phyloP scores from a whole-genome alignment of 78 protist genomes.

The Diacronema lutheri region DNA sequence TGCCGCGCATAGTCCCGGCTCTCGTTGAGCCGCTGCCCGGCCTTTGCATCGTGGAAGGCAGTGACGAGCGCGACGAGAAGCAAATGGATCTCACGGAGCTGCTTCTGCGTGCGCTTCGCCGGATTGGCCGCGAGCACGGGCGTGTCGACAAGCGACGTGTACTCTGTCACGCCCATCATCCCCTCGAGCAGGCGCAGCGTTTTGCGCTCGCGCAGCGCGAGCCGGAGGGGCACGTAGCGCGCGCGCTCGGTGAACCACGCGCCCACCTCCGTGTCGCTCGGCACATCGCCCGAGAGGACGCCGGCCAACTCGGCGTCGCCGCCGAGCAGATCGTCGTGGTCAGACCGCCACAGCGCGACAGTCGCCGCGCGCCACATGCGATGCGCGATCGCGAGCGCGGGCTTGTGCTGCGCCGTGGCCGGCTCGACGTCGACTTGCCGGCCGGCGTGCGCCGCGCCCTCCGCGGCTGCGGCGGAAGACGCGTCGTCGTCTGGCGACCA shows the following conservation, averaged over 20 bases:
- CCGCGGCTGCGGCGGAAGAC: no score
- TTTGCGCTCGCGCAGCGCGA: constrained; percentile 62
- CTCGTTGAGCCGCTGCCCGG: constrained; percentile 56
- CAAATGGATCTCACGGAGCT: constrained; percentile 60
- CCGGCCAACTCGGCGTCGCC: no score
- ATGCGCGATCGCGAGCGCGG: background rate
- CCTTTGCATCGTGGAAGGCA: constrained; percentile 57
- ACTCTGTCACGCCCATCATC: constrained; percentile 69
- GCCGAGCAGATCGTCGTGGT: background rate
- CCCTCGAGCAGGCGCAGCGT: constrained; percentile 78
- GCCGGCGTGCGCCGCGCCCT: no score
- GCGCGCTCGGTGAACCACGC: constrained; percentile 32
- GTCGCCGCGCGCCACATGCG: constrained; percentile 5
- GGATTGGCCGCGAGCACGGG: background rate
- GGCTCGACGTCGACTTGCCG: no score
- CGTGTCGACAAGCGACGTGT: constrained; percentile 69
- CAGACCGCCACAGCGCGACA: background rate
- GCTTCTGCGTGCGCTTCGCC: constrained; percentile 35
- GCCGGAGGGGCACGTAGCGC: constrained; percentile 61
- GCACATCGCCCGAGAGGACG: no score
- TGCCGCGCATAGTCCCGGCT: constrained; percentile 59
- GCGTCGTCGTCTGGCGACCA: no score
- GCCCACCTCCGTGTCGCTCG: background rate
- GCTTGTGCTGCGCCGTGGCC: no score
- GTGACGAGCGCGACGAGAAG: constrained; percentile 64